Evolutionary conservation across 495 filamentous ascomycete genomes (phyloP), one percentile per base, ranked within the genome.

Genomic region (Usnea hakonensis): DNA sequence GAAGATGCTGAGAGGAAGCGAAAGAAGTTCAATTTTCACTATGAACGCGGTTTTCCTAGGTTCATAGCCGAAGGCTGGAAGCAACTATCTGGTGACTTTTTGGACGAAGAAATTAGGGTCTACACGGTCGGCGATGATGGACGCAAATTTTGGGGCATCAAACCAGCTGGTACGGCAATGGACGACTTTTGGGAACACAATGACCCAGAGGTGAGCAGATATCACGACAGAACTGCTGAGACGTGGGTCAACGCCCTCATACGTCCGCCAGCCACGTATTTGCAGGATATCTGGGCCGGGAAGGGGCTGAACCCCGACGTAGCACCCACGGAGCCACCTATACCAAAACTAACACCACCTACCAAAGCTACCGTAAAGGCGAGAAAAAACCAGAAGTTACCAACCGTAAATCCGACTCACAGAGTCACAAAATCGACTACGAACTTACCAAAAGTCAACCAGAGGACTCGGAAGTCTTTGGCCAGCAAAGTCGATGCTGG

Each of bases 111-210:
- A 43, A 17, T 41, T 16, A 30, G 35, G 13, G 36, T 57, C 36
- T 57, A 57, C 37, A 41, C 36, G 4, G 9, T 8, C 21, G 36
- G n/a, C 40, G 5, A 32, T 16, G 23, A 11, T 8, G 17, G 17
- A 41, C 40, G 55, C 7, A 57, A 16, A 16, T 57, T 57, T 32
- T 57, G 36, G n/a, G 38, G 57, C 5, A 41, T 58, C 57, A 58
- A 41, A 26, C 38, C 30, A 46, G 36, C 26, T 10, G 57, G 38
- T 16, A 46, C 35, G 17, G 21, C 13, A 10, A 58, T 46, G 57
- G 2, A 35, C 14, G 38, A 58, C 10, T 58, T 58, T 33, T 58
- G 40, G 57, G 57, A 41, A 19, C 30, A 17, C 2, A 35, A 36
- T 33, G 57, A 58, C 41, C 57, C 57, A 13, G 57, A 58, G 17